These are phyloP conservation scores for Incumbomyces lentus DNA, from an alignment of 2,329 filamentous ascomycete genomes.

Conservation along the genomic window DNA sequence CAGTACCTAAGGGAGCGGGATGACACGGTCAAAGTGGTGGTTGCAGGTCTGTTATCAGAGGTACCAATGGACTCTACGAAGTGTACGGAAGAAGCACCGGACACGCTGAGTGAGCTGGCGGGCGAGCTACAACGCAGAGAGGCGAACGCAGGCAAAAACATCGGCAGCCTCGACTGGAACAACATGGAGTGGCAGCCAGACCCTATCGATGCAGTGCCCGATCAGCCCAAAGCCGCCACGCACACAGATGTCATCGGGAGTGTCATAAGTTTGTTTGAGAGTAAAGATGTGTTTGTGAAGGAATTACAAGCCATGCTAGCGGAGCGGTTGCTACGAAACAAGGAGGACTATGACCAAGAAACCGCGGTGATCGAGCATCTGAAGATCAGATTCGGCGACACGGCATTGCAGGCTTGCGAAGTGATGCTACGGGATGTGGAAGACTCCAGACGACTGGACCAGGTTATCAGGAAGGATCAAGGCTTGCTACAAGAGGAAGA, in stretches of 20 bases:
- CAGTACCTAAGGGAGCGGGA: constrained; percentile 54
- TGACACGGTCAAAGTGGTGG: constrained; percentile 56
- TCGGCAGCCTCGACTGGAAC: constrained; percentile 70
- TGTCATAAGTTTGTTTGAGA: constrained; percentile 76
- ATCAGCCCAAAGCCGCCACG: constrained; percentile 73
- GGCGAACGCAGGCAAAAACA: constrained; percentile 34
- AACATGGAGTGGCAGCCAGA: constrained; percentile 92
- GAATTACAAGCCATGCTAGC: constrained; percentile 86
- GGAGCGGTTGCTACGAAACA: constrained; percentile 60
- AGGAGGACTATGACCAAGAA: constrained; percentile 64
- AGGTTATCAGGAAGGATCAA: constrained; percentile 49
- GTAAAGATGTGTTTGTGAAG: constrained; percentile 84
- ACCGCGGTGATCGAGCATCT: constrained; percentile 74
- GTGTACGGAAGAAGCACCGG: constrained; percentile 25
- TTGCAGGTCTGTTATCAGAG: constrained; percentile 52
- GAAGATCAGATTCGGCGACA: constrained; percentile 79
- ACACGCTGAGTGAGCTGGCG: constrained; percentile 33
- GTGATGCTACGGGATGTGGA: constrained; percentile 94
- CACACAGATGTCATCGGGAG: constrained; percentile 87
- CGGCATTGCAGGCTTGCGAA: constrained; percentile 79
- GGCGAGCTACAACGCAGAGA: constrained; percentile 11
- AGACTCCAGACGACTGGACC: constrained; percentile 68
- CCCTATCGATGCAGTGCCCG: constrained; percentile 81
- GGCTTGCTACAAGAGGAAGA: constrained; percentile 21
- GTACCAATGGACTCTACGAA: constrained; percentile 29